Evolutionary conservation across 2,329 filamentous ascomycete genomes (phyloP), one percentile per base, ranked within the genome.

Genomic region (Macrophomina phaseolina): DNA sequence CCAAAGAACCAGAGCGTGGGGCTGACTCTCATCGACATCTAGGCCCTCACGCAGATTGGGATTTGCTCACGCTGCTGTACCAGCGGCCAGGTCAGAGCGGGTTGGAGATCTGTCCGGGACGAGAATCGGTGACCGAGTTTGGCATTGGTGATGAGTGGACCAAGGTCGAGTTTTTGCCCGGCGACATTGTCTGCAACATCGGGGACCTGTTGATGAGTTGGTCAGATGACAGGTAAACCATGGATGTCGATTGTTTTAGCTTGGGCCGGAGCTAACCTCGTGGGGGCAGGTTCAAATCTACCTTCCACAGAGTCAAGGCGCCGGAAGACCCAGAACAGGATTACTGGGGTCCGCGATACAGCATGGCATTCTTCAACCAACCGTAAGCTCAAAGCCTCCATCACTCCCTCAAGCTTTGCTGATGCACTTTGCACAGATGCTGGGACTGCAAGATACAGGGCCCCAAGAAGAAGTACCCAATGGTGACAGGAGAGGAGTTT

Each of bases 311-410:
- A 3, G 87, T 90, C 67, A 88, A 87, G 76, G 86, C 87, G 1
- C 87, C 87, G 0, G 81, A 77, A 34, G 85, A 89, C 70, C 79
- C 80, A 0, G 80, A 79, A 2, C 28, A 36, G 18, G 81, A 83
- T 53, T 87, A 84, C 73, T 90, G 84, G 70, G 86, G 86, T 5
- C 82, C 85, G 70, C 81, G 88, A 49, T 90, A 88, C 73, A 88
- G 86, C 73, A 87, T 90, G 73, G 88, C 88, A 7, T 90, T 85
- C 71, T 90, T 90, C 76, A 90, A 89, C 70, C 87, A 90, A 77
- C 87, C 87, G 63, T 56, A 30, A 38, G 58, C 14, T 23, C 12
- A 8, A 9, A 2, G 0, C 23, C 7, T 23, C 52, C 0, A 85
- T 11, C n/a, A 16, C 16, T 18, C 2, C 28, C n/a, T 11, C 8